These are phyloP conservation scores for Boletus sp. DNA, from an alignment of 768 basidiomycete species.

Conservation along the genomic window DNA sequence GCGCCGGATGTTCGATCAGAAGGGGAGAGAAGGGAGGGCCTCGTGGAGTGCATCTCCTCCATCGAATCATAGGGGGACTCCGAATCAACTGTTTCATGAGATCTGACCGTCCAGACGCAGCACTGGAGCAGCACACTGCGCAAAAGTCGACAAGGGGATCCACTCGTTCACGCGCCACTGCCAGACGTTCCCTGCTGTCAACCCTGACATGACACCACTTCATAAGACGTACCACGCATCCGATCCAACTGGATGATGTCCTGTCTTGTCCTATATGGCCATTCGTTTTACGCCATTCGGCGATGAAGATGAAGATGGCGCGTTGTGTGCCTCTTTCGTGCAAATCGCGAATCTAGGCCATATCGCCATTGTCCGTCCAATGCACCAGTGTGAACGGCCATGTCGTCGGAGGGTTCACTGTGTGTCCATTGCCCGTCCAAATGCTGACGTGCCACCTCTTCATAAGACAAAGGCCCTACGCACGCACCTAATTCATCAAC, in stretches of 20 bases:
- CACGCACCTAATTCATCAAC: neutral
- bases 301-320: neutral
- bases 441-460: neutral
- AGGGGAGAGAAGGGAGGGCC: neutral
- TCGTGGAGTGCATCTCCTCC: neutral
- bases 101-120: neutral
- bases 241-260: neutral
- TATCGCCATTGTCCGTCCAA: neutral
- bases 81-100: neutral
- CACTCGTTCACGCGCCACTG: neutral
- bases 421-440: neutral
- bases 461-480: neutral
- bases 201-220: neutral
- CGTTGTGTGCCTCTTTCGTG: neutral
- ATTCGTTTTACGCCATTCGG: neutral
- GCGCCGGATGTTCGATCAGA: neutral
- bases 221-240: constrained; percentile 1
- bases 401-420: neutral
- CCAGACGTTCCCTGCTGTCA: neutral
- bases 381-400: neutral
- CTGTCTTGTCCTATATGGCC: neutral
- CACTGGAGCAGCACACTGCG: neutral
- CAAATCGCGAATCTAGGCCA: neutral
- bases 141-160: neutral
- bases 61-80: neutral